Evolutionary conservation across 2,329 filamentous ascomycete genomes (phyloP).

Genomic region (Alternaria gansuensis): DNA sequence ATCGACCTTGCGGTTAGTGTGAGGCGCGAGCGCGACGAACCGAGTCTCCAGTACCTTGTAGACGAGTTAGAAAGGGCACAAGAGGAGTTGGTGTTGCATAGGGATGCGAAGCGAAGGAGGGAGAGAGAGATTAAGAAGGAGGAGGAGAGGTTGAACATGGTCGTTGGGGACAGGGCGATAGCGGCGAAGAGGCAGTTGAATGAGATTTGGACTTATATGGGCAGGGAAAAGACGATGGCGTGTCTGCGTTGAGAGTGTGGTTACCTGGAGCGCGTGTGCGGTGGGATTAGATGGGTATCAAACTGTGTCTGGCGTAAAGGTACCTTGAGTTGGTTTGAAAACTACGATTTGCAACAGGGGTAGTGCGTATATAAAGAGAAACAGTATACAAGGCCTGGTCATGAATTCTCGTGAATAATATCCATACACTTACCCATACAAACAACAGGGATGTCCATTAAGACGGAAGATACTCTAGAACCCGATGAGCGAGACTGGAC

Average conservation of each 20-base stretch:
- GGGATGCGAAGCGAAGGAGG: slow-evolving; percentile 1
- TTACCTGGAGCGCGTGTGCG: not conserved
- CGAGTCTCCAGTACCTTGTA: not conserved
- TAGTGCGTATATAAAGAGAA: not conserved
- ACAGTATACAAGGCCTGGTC: not conserved
- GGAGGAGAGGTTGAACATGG: slow-evolving; percentile 2
- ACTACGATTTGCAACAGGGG: not conserved
- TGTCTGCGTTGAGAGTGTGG: slow-evolving; percentile 1
- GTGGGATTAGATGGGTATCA: too few relatives aligned
- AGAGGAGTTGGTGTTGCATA: not conserved
- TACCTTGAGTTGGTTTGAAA: not conserved
- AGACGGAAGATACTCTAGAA: not conserved
- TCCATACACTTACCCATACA: not conserved
- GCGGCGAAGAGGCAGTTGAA: slow-evolving; percentile 7
- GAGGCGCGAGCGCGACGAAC: slow-evolving; percentile 15
- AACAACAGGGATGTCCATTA: not conserved
- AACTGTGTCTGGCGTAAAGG: not conserved
- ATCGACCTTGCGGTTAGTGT: slow-evolving; percentile 7
- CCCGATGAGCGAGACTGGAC: not conserved
- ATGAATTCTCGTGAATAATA: not conserved
- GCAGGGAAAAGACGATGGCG: not conserved
- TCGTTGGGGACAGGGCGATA: not conserved
- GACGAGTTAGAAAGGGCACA: not conserved
- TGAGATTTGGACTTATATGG: slow-evolving; percentile 1
- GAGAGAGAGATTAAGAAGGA: not conserved